These are phyloP conservation scores for Tylopilus rubrobrunneus DNA, from an alignment of 768 basidiomycete genomes.

Conservation along the genomic window DNA sequence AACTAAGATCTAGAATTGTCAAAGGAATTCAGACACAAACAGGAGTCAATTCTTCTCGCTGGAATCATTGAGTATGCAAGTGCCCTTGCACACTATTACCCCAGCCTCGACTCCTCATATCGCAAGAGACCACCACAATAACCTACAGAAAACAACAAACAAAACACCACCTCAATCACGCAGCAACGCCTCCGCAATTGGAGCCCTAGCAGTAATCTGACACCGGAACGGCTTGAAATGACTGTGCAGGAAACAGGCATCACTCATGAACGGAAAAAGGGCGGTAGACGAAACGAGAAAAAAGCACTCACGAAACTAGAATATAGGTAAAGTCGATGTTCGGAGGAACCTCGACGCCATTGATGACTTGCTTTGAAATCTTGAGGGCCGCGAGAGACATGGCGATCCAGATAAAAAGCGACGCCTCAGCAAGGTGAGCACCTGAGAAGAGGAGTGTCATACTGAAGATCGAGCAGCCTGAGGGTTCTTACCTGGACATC, in stretches of 20 bases:
- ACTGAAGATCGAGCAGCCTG: too few species aligned
- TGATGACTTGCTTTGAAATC: constrained; percentile 38
- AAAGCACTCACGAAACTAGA: constrained; percentile 36
- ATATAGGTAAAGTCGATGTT: constrained; percentile 39
- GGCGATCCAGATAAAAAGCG: constrained; percentile 26
- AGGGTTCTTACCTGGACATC: constrained; percentile 20
- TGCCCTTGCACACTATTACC: too few species aligned
- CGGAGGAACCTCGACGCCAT: constrained; percentile 41
- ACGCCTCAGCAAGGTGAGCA: constrained; percentile 25
- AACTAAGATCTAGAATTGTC: too few species aligned
- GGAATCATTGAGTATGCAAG: too few species aligned
- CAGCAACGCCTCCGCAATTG: constrained; percentile 30
- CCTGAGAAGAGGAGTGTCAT: constrained; percentile 12
- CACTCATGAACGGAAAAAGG: too few species aligned
- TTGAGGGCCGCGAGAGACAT: constrained; percentile 46
- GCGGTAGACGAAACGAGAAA: too few species aligned
- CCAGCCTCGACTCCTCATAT: too few species aligned
- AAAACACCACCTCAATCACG: not conserved
- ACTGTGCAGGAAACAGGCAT: not conserved
- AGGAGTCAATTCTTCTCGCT: too few species aligned
- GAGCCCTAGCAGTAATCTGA: constrained; percentile 49
- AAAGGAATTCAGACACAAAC: too few species aligned
- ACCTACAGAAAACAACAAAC: too few species aligned
- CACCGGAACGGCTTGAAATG: constrained; percentile 58
- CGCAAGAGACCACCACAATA: too few species aligned